Percentiles rank a stretch among this genome's conserved stretches.
Evolutionary conservation across 2,329 filamentous ascomycete genomes (phyloP).

Genomic region (Pseudonectria buxi): DNA sequence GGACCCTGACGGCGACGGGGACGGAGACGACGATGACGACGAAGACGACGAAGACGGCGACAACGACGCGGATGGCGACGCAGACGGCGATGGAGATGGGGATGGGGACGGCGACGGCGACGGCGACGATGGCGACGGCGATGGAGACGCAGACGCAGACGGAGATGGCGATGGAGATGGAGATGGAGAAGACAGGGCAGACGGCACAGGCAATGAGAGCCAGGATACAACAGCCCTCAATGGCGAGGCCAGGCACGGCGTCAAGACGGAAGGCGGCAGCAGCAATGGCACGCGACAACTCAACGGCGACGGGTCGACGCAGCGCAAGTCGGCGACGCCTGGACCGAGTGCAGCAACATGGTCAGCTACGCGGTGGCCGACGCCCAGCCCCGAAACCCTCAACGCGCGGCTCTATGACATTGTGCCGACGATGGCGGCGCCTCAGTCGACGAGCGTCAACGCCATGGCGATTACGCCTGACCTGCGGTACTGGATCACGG

Average conservation of each 20-base stretch:
- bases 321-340: constrained; percentile 24
- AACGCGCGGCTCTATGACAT: constrained; percentile 84
- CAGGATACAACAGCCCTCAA: constrained; percentile 21
- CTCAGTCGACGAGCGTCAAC: constrained; percentile 93
- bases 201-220: constrained; percentile 23
- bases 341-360: constrained; percentile 14
- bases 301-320: constrained; percentile 13
- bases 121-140: constrained; percentile 20
- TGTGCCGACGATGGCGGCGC: constrained; percentile 91
- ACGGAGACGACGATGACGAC: constrained; percentile 29
- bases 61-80: constrained; percentile 28
- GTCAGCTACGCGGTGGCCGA: constrained; percentile 40
- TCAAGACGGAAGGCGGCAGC: constrained; percentile 20
- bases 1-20: constrained; percentile 30
- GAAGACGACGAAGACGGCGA: constrained; percentile 30
- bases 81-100: constrained; percentile 18
- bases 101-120: constrained; percentile 32
- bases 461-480: constrained; percentile 87
- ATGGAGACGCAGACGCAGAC: constrained; percentile 24
- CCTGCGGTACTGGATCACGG: constrained; percentile 90
- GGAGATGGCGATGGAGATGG: constrained; percentile 29
- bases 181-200: constrained; percentile 24
- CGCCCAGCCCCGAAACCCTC: constrained; percentile 69
- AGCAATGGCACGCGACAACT: constrained; percentile 28
- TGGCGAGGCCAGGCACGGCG: constrained; percentile 34